Evolutionary conservation across 148 eudicot genomes (phyloP).

Genomic region (Polygonum aviculare): DNA sequence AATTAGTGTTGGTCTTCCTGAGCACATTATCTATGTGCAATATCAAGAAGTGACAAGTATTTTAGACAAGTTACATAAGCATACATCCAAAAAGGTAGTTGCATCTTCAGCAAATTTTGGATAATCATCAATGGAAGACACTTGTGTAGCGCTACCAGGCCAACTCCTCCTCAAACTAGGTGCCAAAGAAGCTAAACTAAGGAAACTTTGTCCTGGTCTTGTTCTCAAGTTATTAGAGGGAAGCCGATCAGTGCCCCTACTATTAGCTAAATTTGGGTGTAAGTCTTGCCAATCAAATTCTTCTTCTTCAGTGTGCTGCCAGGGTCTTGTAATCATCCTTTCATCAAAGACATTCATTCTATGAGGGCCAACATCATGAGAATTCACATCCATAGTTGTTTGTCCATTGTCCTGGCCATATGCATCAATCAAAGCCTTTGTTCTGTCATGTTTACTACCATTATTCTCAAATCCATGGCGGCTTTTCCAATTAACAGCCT

Average conservation of each 20-base stretch:
- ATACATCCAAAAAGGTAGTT: conserved; percentile 34
- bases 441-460: conserved; percentile 50
- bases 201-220: conserved; percentile 30
- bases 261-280: conserved; percentile 48
- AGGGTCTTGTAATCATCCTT: conserved; percentile 31
- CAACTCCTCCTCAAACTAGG: conserved; percentile 33
- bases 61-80: conserved; percentile 20
- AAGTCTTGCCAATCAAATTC: conserved; percentile 87
- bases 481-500: conserved; percentile 12
- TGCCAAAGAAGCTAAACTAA: conserved; percentile 25
- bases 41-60: neutral
- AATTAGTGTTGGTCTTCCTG: neutral
- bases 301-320: conserved; percentile 84
- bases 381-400: conserved; percentile 28
- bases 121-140: conserved; percentile 22
- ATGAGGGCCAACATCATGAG: conserved; percentile 20
- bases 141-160: conserved; percentile 25
- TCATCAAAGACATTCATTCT: conserved; percentile 31
- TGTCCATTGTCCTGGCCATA: conserved; percentile 72
- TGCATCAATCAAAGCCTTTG: conserved; percentile 85
- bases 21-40: neutral
- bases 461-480: conserved; percentile 33
- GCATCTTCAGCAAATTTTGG: conserved; percentile 33
- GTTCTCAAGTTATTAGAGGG: conserved; percentile 26
- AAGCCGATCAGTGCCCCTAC: conserved; percentile 22